A percentile compares a stretch with the other conserved stretches of the same genome.
phyloP scores from a whole-genome alignment of 441 rosid genomes.

The Kokia cookei region DNA sequence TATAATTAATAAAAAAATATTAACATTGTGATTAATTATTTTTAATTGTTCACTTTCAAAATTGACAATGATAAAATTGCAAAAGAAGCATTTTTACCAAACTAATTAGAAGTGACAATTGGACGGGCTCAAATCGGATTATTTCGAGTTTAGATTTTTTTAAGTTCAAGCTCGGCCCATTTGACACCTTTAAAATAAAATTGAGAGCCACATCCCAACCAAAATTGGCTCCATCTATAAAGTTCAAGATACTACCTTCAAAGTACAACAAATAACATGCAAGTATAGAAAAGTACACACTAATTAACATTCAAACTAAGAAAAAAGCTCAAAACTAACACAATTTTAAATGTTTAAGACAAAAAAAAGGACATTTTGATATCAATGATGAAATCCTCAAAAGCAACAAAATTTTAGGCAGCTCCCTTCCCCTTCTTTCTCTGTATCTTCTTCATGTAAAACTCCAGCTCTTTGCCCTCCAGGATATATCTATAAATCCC shows the following conservation, averaged over 20 bases:
- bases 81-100: too few relatives aligned
- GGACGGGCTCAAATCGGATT: fast-evolving
- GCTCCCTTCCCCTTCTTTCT: constrained; percentile 54
- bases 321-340: background rate
- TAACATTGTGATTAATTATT: too few relatives aligned
- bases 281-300: background rate
- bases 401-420: constrained; percentile 15
- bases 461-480: constrained; percentile 46
- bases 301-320: too few relatives aligned
- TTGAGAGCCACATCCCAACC: background rate
- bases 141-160: too few relatives aligned
- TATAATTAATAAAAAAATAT: too few relatives aligned
- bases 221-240: background rate
- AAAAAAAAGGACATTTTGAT: background rate
- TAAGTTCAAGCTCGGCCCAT: too few relatives aligned
- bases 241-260: background rate
- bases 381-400: background rate
- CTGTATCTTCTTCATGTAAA: constrained; percentile 45
- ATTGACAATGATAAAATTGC: too few relatives aligned
- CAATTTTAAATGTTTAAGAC: background rate
- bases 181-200: too few relatives aligned
- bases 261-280: background rate
- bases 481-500: constrained; percentile 23
- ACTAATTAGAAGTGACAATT: too few relatives aligned
- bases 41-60: too few relatives aligned